These are phyloP conservation scores for Lolium multiflorum DNA, from an alignment of 176 grass and related monocot species.

Conservation along the genomic window DNA sequence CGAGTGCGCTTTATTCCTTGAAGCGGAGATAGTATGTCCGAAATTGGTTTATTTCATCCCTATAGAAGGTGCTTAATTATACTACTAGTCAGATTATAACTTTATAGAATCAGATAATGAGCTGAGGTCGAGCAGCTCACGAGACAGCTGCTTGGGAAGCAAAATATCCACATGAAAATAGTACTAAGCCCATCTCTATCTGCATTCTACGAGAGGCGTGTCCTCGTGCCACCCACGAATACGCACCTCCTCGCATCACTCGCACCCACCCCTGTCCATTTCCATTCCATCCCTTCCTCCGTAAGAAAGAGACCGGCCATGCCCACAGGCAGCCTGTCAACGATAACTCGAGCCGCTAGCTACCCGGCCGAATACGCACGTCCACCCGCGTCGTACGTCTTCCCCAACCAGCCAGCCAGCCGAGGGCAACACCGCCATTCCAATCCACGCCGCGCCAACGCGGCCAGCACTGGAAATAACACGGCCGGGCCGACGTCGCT, in stretches of 20 bases:
- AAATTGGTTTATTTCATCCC: no score
- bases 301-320: background rate
- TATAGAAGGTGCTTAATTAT: no score
- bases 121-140: no score
- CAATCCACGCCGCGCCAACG: constrained; percentile 2
- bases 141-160: no score
- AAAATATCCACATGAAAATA: no score
- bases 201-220: background rate
- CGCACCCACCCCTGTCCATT: background rate
- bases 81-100: no score
- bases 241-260: constrained; percentile 15
- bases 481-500: constrained; percentile 27
- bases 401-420: no score
- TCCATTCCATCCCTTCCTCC: background rate
- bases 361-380: background rate
- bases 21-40: no score
- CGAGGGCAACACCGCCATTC: constrained; percentile 37
- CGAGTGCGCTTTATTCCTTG: no score
- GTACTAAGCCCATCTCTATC: no score
- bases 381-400: background rate
- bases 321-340: background rate
- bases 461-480: constrained; percentile 37
- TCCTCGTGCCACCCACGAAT: constrained; percentile 1
- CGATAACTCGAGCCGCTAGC: background rate
- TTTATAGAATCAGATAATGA: no score